A percentile compares a stretch with the other conserved stretches of the same genome.
Conservation (phyloP, 2,329 filamentous ascomycete genomes). For the Aspergillus fumigatiaffinis region DNA sequence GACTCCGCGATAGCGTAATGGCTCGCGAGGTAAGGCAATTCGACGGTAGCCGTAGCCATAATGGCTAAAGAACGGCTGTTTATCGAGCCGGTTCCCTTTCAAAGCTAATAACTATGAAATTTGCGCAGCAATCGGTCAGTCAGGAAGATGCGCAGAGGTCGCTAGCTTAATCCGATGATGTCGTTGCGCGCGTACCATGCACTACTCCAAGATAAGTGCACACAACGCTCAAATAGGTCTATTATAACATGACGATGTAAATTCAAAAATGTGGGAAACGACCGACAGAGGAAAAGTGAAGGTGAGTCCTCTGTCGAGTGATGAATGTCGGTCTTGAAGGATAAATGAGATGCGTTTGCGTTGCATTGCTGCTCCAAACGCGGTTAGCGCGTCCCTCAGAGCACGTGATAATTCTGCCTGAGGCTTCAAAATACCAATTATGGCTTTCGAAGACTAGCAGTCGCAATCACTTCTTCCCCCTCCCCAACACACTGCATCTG, state of each 20-base stretch:
- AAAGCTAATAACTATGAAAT: background rate
- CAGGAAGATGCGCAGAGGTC: background rate
- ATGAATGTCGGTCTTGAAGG: constrained; percentile 9
- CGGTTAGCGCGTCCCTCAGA: constrained; percentile 8
- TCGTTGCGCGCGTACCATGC: constrained; percentile 8
- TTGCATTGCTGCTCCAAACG: constrained; percentile 11
- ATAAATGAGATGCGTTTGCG: constrained; percentile 8
- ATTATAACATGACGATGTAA: constrained; percentile 16
- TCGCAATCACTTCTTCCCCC: background rate
- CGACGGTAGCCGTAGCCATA: constrained; percentile 56
- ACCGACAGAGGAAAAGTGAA: constrained; percentile 11
- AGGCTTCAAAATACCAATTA: background rate
- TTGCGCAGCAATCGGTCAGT: constrained; percentile 10
- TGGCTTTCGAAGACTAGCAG: background rate
- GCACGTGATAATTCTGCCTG: constrained; percentile 8
- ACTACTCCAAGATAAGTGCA: constrained; percentile 14
- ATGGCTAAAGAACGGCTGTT: constrained; percentile 12
- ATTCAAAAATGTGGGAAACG: constrained; percentile 5
- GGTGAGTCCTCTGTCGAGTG: constrained; percentile 6
- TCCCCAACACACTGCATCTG: background rate
- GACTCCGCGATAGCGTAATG: constrained; percentile 56
- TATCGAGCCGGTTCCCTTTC: constrained; percentile 11
- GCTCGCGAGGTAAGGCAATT: constrained; percentile 56
- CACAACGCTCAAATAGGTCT: constrained; percentile 10
- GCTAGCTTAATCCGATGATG: constrained; percentile 22